Evolutionary conservation across 208 protist genomes (phyloP), one percentile per base, ranked within the genome.

Genomic region (Trypanosoma rangeli): DNA sequence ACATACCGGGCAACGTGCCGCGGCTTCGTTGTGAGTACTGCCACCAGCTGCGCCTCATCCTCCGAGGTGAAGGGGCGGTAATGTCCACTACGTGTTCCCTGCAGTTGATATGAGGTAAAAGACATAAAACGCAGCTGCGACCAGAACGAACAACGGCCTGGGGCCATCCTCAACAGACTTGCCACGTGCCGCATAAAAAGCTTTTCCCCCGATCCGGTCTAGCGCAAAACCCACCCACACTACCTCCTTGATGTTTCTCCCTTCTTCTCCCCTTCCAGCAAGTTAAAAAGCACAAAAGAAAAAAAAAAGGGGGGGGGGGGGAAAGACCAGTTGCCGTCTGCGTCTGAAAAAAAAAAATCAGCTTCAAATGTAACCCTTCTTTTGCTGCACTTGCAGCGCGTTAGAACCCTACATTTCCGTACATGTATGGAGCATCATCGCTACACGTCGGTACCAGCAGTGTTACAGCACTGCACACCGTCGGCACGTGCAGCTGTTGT

Each of bases 1-100:
- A 97, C 89, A 60, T 94, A 82, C 0, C 88, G 85, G 3, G 87
- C 80, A 15, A 95, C 90, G 60, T 94, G 87, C 31, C 89, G 79
- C 13, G 93, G 90, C 68, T 94, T 94, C 28, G 73, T 85, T 8
- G 83, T 79, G 44, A 95, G 81, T n/a, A 94, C 82, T 0, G 80
- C 60, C 0, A 84, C 80, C 18, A 95, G 68, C 64, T 92, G 78
- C 10, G 73, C 84, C 75, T 97, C 90, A 60, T 97, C 93, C 39
- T 95, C 87, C 7, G 80, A 81, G 1, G 86, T 86, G 55, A 94
- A 94, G 37, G 89, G 85, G 3, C 89, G 88, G 58, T 86, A 93
- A 57, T 87, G 79, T n/a, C 71, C 58, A 33, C 44, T 28, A 31
- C 57, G 64, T 16, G 57, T 8, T 39, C 24, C 35, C 24, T 76